A percentile compares a stretch with the other conserved stretches of the same genome.
phyloP scores from a whole-genome alignment of 2,329 filamentous ascomycete species.

The Calonectria pauciramosa region DNA sequence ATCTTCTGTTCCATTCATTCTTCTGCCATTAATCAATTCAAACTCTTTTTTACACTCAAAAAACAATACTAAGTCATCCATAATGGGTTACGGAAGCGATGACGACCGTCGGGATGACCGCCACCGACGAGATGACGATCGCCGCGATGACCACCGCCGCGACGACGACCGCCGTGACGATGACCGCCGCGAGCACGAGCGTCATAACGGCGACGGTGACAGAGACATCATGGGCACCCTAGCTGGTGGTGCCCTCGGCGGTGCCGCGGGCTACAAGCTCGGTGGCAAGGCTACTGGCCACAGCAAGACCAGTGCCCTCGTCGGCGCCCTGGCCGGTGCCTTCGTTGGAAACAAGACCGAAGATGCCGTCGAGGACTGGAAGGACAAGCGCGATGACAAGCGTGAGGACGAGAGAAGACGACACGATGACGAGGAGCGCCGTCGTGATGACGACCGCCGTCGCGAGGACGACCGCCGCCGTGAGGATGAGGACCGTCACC shows the following conservation, averaged over 20 bases:
- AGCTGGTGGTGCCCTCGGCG: conserved; percentile 56
- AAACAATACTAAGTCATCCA: not conserved
- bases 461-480: conserved; percentile 15
- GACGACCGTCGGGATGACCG: not conserved
- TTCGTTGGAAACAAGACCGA: conserved; percentile 58
- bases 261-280: conserved; percentile 56
- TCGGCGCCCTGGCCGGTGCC: conserved; percentile 57
- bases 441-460: conserved; percentile 31
- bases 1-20: not conserved
- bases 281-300: conserved; percentile 47
- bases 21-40: not conserved
- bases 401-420: conserved; percentile 41
- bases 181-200: not conserved
- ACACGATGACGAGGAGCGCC: conserved; percentile 27
- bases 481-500: not conserved
- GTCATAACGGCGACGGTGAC: conserved; percentile 51
- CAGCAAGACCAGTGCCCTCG: conserved; percentile 51
- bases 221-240: conserved; percentile 57
- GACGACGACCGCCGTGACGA: not conserved
- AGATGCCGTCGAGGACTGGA: conserved; percentile 56
- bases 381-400: conserved; percentile 53
- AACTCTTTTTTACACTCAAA: not conserved
- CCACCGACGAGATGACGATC: not conserved
- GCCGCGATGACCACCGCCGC: not conserved
- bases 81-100: not conserved